Conservation (phyloP, 257 asterid genomes). For the Solanum etuberosum region DNA sequence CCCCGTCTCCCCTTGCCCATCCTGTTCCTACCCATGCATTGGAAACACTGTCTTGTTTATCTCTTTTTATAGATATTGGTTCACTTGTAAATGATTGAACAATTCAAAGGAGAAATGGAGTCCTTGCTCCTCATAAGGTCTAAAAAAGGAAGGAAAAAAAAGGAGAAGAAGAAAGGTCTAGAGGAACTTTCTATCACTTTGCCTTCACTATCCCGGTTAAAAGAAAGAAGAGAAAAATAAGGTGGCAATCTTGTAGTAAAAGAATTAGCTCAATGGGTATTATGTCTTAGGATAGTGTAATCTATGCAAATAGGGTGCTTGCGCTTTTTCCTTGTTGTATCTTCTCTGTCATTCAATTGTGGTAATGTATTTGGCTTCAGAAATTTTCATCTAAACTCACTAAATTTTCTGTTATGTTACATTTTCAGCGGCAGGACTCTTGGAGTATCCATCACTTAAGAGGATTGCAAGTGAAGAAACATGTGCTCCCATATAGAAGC, state of each 20-base stretch:
- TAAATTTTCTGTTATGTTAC: constrained; percentile 2
- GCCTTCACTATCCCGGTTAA: not conserved
- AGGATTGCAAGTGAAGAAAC: constrained; percentile 27
- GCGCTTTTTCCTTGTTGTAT: not conserved
- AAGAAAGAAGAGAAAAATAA: not conserved
- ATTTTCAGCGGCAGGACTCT: constrained; percentile 45
- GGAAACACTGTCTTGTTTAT: not conserved
- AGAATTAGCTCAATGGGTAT: not conserved
- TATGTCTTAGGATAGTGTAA: not conserved
- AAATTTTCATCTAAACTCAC: not conserved
- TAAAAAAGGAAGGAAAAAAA: not conserved
- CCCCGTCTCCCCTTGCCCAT: not conserved
- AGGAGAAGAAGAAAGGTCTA: not conserved
- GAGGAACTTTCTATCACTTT: not conserved
- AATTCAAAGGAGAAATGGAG: not conserved
- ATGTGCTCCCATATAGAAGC: constrained; percentile 29
- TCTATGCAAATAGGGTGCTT: not conserved
- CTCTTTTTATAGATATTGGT: not conserved
- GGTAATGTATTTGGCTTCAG: not conserved
- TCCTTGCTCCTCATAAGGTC: not conserved
- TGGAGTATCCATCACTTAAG: constrained; percentile 44
- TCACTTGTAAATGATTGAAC: not conserved
- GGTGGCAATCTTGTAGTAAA: not conserved
- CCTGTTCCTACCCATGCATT: not conserved
- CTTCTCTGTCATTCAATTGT: not conserved